A percentile compares a stretch with the other conserved stretches of the same genome.
These are phyloP conservation scores for Ananas comosus DNA, from an alignment of 176 grass and related monocot genomes.

Conservation along the genomic window DNA sequence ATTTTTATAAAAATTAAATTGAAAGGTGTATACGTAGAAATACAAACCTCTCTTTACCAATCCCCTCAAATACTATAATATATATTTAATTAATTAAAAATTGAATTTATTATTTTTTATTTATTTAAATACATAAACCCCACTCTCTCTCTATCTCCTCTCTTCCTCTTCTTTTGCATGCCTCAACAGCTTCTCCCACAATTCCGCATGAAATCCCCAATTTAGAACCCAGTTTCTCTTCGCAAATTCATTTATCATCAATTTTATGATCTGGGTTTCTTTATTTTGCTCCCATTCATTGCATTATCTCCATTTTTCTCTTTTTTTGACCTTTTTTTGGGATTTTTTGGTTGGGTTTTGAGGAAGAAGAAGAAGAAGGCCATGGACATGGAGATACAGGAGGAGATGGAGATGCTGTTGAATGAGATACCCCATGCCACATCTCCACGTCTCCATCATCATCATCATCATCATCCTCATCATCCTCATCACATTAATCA, in stretches of 20 bases:
- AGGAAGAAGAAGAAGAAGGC: neutral
- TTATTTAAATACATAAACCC: neutral
- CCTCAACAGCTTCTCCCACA: neutral
- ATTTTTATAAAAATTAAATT: neutral
- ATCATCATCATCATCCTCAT: conserved; percentile 25
- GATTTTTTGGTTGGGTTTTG: neutral
- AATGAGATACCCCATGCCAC: conserved; percentile 48
- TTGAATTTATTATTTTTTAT: too few relatives aligned
- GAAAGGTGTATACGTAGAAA: neutral
- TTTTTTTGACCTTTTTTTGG: neutral
- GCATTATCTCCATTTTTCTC: neutral
- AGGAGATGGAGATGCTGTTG: conserved; percentile 77
- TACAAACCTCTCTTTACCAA: neutral
- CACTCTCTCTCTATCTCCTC: neutral
- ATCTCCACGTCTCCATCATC: conserved; percentile 22
- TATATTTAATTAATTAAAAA: too few relatives aligned
- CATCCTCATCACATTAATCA: conserved; percentile 23
- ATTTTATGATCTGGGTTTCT: neutral
- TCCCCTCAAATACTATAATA: neutral
- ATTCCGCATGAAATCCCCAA: neutral
- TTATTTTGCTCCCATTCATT: neutral
- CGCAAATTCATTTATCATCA: neutral
- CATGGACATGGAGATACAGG: conserved; percentile 43
- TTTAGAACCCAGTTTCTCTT: neutral
- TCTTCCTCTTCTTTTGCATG: neutral